These are phyloP conservation scores for Seiridium cupressi DNA, from an alignment of 2,329 filamentous ascomycete species.

Conservation along the genomic window DNA sequence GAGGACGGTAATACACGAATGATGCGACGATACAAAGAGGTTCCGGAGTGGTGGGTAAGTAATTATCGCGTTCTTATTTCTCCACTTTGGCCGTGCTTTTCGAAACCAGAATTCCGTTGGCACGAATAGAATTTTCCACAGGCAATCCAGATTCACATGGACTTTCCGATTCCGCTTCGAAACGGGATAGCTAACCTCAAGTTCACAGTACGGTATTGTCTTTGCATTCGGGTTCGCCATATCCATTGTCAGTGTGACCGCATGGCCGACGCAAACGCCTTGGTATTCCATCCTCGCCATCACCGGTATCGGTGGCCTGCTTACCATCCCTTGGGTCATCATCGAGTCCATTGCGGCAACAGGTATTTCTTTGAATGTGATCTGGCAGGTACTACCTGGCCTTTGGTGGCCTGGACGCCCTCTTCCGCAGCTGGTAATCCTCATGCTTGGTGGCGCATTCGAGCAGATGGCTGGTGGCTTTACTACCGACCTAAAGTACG, in stretches of 20 bases:
- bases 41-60: conserved; percentile 40
- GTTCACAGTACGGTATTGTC: conserved; percentile 29
- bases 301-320: conserved; percentile 41
- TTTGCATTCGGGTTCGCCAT: conserved; percentile 37
- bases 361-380: conserved; percentile 46
- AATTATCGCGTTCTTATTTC: not conserved
- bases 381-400: conserved; percentile 44
- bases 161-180: too few relatives aligned
- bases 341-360: conserved; percentile 48
- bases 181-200: not conserved
- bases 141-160: too few relatives aligned
- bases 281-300: conserved; percentile 52
- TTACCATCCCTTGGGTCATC: conserved; percentile 44
- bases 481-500: conserved; percentile 31
- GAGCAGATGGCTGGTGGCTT: conserved; percentile 20
- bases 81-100: too few relatives aligned
- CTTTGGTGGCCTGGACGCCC: conserved; percentile 22
- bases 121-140: too few relatives aligned
- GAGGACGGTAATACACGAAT: conserved; percentile 38
- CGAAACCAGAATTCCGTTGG: too few relatives aligned
- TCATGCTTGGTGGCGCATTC: conserved; percentile 25
- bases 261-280: conserved; percentile 39
- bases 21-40: conserved; percentile 41
- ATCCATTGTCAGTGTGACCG: conserved; percentile 35
- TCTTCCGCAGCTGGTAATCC: conserved; percentile 21